A percentile compares a stretch with the other conserved stretches of the same genome.
These are phyloP conservation scores for Trichoderma guizhouense DNA, from an alignment of 2,329 filamentous ascomycete genomes.

Conservation along the genomic window DNA sequence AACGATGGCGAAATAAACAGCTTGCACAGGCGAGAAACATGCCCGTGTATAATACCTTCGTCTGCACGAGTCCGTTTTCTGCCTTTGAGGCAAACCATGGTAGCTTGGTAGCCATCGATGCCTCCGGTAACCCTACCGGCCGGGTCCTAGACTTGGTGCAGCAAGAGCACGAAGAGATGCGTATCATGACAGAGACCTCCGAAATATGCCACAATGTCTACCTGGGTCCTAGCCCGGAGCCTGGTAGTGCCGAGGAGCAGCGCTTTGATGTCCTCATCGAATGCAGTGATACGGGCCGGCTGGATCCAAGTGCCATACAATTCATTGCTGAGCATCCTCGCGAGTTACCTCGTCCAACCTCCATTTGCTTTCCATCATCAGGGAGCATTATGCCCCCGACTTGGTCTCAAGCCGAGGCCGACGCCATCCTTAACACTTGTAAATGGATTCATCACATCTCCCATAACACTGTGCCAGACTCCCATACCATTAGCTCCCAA, in stretches of 20 bases:
- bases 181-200: conserved; percentile 82
- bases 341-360: conserved; percentile 35
- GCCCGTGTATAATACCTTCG: conserved; percentile 80
- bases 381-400: conserved; percentile 86
- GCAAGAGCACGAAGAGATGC: conserved; percentile 90
- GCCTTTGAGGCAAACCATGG: conserved; percentile 69
- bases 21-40: conserved; percentile 51
- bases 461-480: conserved; percentile 53
- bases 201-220: conserved; percentile 89
- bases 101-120: conserved; percentile 72
- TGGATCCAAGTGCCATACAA: conserved; percentile 66
- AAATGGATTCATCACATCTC: conserved; percentile 86
- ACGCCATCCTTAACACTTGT: conserved; percentile 81
- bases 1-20: conserved; percentile 66
- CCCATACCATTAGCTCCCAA: conserved; percentile 33
- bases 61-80: conserved; percentile 61
- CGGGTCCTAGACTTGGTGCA: conserved; percentile 84
- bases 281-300: conserved; percentile 76
- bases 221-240: conserved; percentile 81
- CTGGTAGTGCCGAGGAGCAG: conserved; percentile 53
- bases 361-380: conserved; percentile 81
- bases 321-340: conserved; percentile 57
- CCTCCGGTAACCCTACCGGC: conserved; percentile 67
- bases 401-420: conserved; percentile 78
- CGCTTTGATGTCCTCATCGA: conserved; percentile 84